These are phyloP conservation scores for Dactylellina parvicollis DNA, from an alignment of 2,329 filamentous ascomycete species.

Conservation along the genomic window DNA sequence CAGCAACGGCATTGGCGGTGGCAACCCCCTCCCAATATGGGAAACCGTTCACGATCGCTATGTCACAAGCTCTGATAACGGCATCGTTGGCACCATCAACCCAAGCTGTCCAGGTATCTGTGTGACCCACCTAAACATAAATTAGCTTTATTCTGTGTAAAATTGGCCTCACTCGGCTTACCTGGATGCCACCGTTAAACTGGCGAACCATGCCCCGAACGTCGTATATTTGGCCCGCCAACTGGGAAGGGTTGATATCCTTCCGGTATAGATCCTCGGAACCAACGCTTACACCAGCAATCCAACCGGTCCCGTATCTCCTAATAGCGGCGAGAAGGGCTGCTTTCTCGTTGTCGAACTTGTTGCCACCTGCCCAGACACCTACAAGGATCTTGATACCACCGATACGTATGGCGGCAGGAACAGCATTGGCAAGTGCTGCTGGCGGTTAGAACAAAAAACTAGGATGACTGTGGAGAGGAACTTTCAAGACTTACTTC, in stretches of 20 bases:
- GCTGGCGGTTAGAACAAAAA: slow-evolving; percentile 35
- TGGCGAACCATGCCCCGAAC: slow-evolving; percentile 66
- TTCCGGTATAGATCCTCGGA: slow-evolving; percentile 75
- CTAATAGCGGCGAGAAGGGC: slow-evolving; percentile 64
- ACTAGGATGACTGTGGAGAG: slow-evolving; percentile 19
- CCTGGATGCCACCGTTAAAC: slow-evolving; percentile 16
- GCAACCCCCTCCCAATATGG: slow-evolving; percentile 57
- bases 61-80: slow-evolving; percentile 62
- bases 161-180: slow-evolving; percentile 54
- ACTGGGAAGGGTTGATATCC: slow-evolving; percentile 23
- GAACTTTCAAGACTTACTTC: slow-evolving; percentile 60
- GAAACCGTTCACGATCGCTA: slow-evolving; percentile 50
- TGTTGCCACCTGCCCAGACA: slow-evolving; percentile 68
- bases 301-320: slow-evolving; percentile 62
- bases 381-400: slow-evolving; percentile 41
- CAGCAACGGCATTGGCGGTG: slow-evolving; percentile 70
- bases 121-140: slow-evolving; percentile 69
- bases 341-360: slow-evolving; percentile 70
- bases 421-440: slow-evolving; percentile 28
- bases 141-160: slow-evolving; percentile 61
- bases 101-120: slow-evolving; percentile 76
- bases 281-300: slow-evolving; percentile 76
- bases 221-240: slow-evolving; percentile 59
- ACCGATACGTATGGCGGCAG: slow-evolving; percentile 57
- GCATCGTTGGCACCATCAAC: slow-evolving; percentile 69